Base-by-base conservation (phyloP, 2,329 filamentous ascomycete genomes). In the Colletotrichum navitas region DNA sequence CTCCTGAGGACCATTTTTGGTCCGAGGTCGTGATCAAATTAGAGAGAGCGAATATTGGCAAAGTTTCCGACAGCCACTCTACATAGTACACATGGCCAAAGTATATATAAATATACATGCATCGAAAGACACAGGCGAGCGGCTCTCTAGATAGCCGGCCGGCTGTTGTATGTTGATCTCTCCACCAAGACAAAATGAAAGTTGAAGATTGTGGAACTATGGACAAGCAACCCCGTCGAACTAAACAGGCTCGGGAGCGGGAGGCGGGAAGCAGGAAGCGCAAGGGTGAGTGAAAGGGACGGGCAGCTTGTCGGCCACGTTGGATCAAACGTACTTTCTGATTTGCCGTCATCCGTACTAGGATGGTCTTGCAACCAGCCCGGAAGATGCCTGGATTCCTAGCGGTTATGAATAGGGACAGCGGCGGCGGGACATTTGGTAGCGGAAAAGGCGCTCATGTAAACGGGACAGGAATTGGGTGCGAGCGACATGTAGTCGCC, bases 51-150 rank as follows among this genome's bases (percentile, higher is more conserved):
- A 10, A 41, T 54, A 32, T 32, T 47, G 56, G 72, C 34, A 49
- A 66, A 62, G 54, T 47, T 73, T 58, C 39, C 59, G 54, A 55
- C 51, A 74, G 70, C 66, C 70, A 74, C 29, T 29, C 29, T 29
- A 4, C 70, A 61, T 61, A 52, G 58, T 47, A 59, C 56, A 47
- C 58, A 61, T 63, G 29, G 41, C 39, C 41, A 64, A 73, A 73
- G 26, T 39, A 54, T 70, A 72, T 58, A 73, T 71, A 73, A 73
- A n/a, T 32, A 54, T 66, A 72, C 52, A 73, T 71, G 59, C 59
- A 67, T 66, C 66, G 56, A 29, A 45, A 24, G 21, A 45, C n/a
- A 32, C 52, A 24, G 29, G 21, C 68, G 43, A 41, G 41, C 63
- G 49, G 56, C n/a, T 56, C 32, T 52, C 24, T 29, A 39, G 45